Base-by-base conservation (phyloP, 2,329 filamentous ascomycete species). In the Ophiosphaerella korrae region DNA sequence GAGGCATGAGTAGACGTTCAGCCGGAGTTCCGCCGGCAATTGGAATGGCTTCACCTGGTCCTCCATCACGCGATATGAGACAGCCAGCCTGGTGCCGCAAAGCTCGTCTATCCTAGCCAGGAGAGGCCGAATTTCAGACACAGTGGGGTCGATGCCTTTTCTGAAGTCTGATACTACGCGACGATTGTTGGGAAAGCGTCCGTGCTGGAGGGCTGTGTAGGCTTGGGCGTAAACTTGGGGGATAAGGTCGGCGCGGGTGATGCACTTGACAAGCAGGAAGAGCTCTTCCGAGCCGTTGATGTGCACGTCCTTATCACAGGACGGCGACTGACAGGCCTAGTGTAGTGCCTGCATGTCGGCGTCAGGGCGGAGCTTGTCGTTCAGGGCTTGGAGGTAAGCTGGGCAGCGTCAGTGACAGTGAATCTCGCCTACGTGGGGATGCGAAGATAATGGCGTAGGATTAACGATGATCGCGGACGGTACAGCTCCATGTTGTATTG, bases 1-100 rank as follows among this genome's bases (percentile, higher is more conserved):
- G 12, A 62, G 32, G 24, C 55, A 45, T 1, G 57, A 55, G 40
- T 65, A 68, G 0, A 64, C 34, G 2, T 60, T 50, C 2, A 66
- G 55, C 2, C 64, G 58, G 8, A 69, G 56, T 42, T 69, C 64
- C 21, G 61, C 50, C 1, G 64, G 64, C 7, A 69, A 51, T 1
- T 37, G 42, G 8, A 68, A 67, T 2, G 60, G 50, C 14, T 55
- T 48, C 11, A 59, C 64, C 66, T 45, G 44, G 11, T 43, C 41
- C 18, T 67, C 53, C 4, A 57, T 53, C 6, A 42, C 35, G 11
- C 48, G 35, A 16, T 62, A 61, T 21, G 42, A 49, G 7, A 26
- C 35, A 9, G 37, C 23, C 21, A 67, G 59, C 7, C 50, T 50
- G 2, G 65, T 67, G 2, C 53, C 52, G 31, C 63, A 61, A 3